phyloP scores from a whole-genome alignment of 1,284 basidiomycete genomes.

The Cystobasidiaceae sp. region DNA sequence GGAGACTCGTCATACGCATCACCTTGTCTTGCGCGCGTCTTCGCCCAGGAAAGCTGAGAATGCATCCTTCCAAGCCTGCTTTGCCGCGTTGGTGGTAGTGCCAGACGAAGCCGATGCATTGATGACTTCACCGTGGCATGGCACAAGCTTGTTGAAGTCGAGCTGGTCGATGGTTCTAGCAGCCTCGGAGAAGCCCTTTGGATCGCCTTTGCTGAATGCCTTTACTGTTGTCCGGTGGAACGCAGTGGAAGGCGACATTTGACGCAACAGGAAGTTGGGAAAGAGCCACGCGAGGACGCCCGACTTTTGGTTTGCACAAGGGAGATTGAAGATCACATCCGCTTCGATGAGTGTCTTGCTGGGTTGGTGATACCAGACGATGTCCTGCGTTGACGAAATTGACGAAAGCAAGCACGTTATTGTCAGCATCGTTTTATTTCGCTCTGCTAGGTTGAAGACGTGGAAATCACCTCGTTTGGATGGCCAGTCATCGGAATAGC shows the following conservation, averaged over 20 bases:
- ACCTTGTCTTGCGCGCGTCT: neutral
- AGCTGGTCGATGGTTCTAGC: conserved; percentile 14
- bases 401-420: neutral
- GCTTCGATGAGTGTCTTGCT: conserved; percentile 77
- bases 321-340: conserved; percentile 86
- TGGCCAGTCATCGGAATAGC: conserved; percentile 24
- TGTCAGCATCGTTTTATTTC: neutral
- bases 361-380: conserved; percentile 76
- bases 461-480: conserved; percentile 35
- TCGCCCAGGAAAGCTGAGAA: conserved; percentile 3
- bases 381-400: conserved; percentile 54
- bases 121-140: conserved; percentile 32
- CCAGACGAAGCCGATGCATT: neutral
- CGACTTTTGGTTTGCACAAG: conserved; percentile 64
- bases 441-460: neutral
- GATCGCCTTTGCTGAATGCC: conserved; percentile 16
- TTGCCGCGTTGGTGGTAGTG: conserved; percentile 6
- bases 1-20: too few species aligned
- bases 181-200: conserved; percentile 5
- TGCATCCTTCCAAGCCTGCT: conserved; percentile 21
- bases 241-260: conserved; percentile 11
- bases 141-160: conserved; percentile 27
- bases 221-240: conserved; percentile 3
- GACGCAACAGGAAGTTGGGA: conserved; percentile 11
- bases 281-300: neutral